Base-by-base conservation (phyloP, 2,329 filamentous ascomycete genomes). In the Cladorrhinum sp. region DNA sequence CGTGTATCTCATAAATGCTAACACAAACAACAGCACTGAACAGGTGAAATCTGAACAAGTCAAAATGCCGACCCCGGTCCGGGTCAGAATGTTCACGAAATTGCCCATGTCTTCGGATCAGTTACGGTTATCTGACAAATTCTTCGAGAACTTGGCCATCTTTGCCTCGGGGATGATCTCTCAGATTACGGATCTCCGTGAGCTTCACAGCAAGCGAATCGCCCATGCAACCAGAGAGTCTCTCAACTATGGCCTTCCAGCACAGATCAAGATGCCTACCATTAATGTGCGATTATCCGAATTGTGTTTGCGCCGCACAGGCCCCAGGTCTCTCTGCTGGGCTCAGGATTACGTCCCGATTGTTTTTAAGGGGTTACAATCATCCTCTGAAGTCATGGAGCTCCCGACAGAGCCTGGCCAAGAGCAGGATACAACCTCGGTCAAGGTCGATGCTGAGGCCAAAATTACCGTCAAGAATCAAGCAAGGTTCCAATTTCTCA, bases 281-380 rank as follows among this genome's bases (percentile, higher is more conserved):
- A 72, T 84, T 13, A 74, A 77, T 56, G 72, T 84, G 24, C 77
- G 75, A n/a, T 71, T 85, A 1, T 79, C 81, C 0, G 78, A 79
- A 20, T 70, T 80, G 29, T 57, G 69, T 62, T 18, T 59, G 27
- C 61, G 50, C 25, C 64, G 45, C 52, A 67, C 29, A 9, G 57
- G 50, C 8, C 58, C 68, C 8, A 75, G 71, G 60, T 72, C 71
- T 32, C 12, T 49, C 7, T 18, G 77, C 2, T 89, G 86, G 86
- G 85, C 85, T 1, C 77, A 79, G 45, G 81, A 89, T 61, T 78
- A 79, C 36, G 77, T 90, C 25, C 79, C 80, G 54, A 76, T 90
- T 54, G 78, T 76, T n/a, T 87, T 86, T 67, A 79, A 75, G 62
- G 80, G 78, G 13, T 72, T 82, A 75, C 60, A 65, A 62, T 58